These are phyloP conservation scores for Starmera stellimalicola DNA, from an alignment of 1,139 yeast genomes.

Conservation along the genomic window DNA sequence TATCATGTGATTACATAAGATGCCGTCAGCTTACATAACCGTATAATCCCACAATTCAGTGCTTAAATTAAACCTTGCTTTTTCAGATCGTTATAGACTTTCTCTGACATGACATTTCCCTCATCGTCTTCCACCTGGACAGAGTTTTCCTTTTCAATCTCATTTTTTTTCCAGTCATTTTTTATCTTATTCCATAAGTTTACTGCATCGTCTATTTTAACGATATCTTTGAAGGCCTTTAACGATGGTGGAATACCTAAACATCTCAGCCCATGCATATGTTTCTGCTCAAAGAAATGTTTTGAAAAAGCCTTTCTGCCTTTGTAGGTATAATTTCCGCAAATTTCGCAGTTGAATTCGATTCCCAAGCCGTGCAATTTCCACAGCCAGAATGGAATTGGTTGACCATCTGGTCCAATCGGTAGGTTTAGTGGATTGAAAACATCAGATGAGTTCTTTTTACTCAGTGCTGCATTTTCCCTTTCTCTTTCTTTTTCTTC, in stretches of 20 bases:
- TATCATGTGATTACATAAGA: no score
- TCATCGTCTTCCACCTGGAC: conserved; percentile 85
- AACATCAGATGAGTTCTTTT: conserved; percentile 4
- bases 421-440: conserved; percentile 54
- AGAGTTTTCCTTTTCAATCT: conserved; percentile 42
- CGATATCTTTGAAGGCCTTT: conserved; percentile 53
- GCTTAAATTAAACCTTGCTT: conserved; percentile 62
- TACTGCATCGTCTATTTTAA: conserved; percentile 59
- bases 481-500: conserved; percentile 16
- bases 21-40: no score
- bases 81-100: conserved; percentile 74
- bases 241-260: conserved; percentile 53
- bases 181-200: conserved; percentile 43
- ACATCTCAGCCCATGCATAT: conserved; percentile 63
- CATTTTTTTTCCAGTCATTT: conserved; percentile 29
- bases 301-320: conserved; percentile 66
- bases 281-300: conserved; percentile 67
- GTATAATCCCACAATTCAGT: no score
- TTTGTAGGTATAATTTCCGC: conserved; percentile 66
- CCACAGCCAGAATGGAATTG: conserved; percentile 90
- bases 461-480: conserved; percentile 13
- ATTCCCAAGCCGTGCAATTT: conserved; percentile 80
- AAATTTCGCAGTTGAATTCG: conserved; percentile 72
- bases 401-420: conserved; percentile 80
- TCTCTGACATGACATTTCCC: conserved; percentile 85